These are phyloP conservation scores for Lentinula novae-zelandiae DNA, from an alignment of 1,284 basidiomycete genomes.

Conservation along the genomic window DNA sequence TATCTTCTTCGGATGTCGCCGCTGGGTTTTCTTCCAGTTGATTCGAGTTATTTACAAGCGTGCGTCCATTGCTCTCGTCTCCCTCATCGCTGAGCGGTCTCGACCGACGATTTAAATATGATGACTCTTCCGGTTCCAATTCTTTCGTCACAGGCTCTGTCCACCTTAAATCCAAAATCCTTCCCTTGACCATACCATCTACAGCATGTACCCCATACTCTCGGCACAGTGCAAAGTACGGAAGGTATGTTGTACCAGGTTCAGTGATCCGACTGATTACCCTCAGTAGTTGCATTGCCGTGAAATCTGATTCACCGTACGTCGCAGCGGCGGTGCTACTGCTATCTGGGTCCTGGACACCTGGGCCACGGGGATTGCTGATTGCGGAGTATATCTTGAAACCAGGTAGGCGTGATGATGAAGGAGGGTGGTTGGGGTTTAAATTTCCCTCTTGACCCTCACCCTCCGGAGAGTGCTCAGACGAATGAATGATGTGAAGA, in stretches of 20 bases:
- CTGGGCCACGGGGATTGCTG: slow-evolving; percentile 29
- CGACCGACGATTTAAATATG: slow-evolving; percentile 4
- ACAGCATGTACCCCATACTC: slow-evolving; percentile 75
- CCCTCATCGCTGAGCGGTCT: slow-evolving; percentile 9
- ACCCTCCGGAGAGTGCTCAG: slow-evolving; percentile 21
- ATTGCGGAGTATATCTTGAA: slow-evolving; percentile 64
- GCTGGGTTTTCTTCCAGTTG: slow-evolving; percentile 14
- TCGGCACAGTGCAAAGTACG: slow-evolving; percentile 75
- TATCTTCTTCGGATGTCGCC: slow-evolving; percentile 42
- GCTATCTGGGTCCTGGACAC: slow-evolving; percentile 9
- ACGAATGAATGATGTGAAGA: slow-evolving; percentile 71
- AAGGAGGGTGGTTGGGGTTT: neutral
- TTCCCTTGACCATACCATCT: slow-evolving; percentile 75
- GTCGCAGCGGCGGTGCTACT: neutral
- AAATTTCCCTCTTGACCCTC: neutral
- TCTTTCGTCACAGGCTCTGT: slow-evolving; percentile 61
- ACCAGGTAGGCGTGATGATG: slow-evolving; percentile 32
- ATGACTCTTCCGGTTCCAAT: slow-evolving; percentile 23
- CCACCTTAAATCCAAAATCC: slow-evolving; percentile 74
- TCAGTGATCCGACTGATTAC: slow-evolving; percentile 71
- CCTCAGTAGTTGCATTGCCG: slow-evolving; percentile 69
- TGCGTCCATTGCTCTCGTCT: slow-evolving; percentile 27
- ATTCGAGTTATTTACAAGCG: slow-evolving; percentile 3
- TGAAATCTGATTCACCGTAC: slow-evolving; percentile 43
- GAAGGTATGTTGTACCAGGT: slow-evolving; percentile 53